Evolutionary conservation across 768 basidiomycete genomes (phyloP).

Genomic region (Cytidiella melzeri): DNA sequence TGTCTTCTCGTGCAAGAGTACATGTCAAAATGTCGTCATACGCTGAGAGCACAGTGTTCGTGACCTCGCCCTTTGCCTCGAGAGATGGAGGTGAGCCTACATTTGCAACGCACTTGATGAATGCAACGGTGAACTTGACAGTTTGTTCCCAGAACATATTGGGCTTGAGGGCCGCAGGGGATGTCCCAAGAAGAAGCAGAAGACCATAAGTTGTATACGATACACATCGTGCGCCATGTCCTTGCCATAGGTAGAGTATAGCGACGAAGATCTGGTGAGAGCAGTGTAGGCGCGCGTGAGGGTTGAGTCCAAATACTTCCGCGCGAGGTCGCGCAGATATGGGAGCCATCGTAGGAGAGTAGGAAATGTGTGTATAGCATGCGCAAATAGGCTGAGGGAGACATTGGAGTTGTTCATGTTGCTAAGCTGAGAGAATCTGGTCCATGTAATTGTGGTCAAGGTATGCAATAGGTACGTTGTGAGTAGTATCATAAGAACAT

Average conservation of each 20-base stretch:
- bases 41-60: slow-evolving; percentile 33
- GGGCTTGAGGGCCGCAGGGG: slow-evolving; percentile 40
- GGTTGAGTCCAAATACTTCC: slow-evolving; percentile 51
- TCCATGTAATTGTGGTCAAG: slow-evolving; percentile 36
- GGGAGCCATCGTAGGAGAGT: slow-evolving; percentile 53
- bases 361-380: slow-evolving; percentile 24
- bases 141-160: slow-evolving; percentile 68
- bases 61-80: slow-evolving; percentile 27
- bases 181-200: slow-evolving; percentile 42
- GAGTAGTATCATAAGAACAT: slow-evolving; percentile 42
- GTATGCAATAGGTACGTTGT: slow-evolving; percentile 56
- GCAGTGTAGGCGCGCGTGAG: slow-evolving; percentile 55
- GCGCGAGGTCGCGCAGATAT: slow-evolving; percentile 33
- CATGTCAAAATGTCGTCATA: slow-evolving; percentile 40
- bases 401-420: not conserved
- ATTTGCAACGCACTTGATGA: slow-evolving; percentile 18
- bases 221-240: slow-evolving; percentile 22
- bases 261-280: slow-evolving; percentile 31
- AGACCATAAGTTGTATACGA: slow-evolving; percentile 37
- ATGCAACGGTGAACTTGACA: slow-evolving; percentile 42
- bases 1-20: slow-evolving; percentile 22
- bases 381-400: slow-evolving; percentile 23
- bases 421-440: slow-evolving; percentile 14
- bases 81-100: not conserved
- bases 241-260: slow-evolving; percentile 24